phyloP scores from a whole-genome alignment of 1,139 yeast species.

The Debaryomyces coudertii region DNA sequence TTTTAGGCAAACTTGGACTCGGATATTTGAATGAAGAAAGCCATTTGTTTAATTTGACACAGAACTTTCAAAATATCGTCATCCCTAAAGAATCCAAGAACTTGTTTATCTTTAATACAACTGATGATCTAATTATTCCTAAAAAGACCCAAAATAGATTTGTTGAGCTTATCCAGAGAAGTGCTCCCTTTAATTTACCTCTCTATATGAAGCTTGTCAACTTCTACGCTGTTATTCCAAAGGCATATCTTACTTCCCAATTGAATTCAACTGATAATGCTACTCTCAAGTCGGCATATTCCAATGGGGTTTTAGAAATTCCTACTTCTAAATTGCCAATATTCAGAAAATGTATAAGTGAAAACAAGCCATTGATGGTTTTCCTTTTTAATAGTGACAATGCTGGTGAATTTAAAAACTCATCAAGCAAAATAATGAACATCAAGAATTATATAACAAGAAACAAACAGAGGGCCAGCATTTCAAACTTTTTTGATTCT shows the following conservation, averaged over 20 bases:
- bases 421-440: slow-evolving; percentile 25
- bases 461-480: slow-evolving; percentile 16
- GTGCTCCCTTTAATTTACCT: slow-evolving; percentile 42
- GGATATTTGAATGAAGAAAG: slow-evolving; percentile 19
- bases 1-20: slow-evolving; percentile 26
- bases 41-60: slow-evolving; percentile 14
- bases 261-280: slow-evolving; percentile 10
- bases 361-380: slow-evolving; percentile 34
- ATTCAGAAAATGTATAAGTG: slow-evolving; percentile 24
- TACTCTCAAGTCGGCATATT: slow-evolving; percentile 18
- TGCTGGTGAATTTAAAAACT: slow-evolving; percentile 12
- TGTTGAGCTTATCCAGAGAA: slow-evolving; percentile 16
- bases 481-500: slow-evolving; percentile 42
- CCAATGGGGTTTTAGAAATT: slow-evolving; percentile 23
- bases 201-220: slow-evolving; percentile 31
- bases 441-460: slow-evolving; percentile 26
- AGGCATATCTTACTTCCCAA: slow-evolving; percentile 13
- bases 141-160: slow-evolving; percentile 9
- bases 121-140: slow-evolving; percentile 21
- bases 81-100: slow-evolving; percentile 36
- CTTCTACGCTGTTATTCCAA: slow-evolving; percentile 38
- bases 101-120: slow-evolving; percentile 38
- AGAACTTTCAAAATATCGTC: slow-evolving; percentile 16
- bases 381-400: slow-evolving; percentile 32
- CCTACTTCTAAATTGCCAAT: slow-evolving; percentile 25